Evolutionary conservation across 495 filamentous ascomycete genomes (phyloP).

Genomic region (Rostrohypoxylon terebratum): DNA sequence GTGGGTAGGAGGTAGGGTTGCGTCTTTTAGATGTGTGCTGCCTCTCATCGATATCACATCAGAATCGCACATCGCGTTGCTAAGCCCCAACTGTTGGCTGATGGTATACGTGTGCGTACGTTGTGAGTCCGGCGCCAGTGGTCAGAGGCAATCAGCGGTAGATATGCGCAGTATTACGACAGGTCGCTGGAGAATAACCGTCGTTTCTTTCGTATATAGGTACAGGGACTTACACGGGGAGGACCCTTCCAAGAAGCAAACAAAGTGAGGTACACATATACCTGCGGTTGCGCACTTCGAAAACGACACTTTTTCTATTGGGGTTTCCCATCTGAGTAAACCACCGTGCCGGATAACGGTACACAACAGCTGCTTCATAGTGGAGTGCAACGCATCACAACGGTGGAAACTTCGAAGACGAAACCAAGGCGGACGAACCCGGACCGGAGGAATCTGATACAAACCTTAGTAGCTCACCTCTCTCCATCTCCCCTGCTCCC

Average conservation of each 20-base stretch:
- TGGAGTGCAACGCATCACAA: conserved; percentile 14
- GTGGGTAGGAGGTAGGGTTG: conserved; percentile 16
- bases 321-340: background rate
- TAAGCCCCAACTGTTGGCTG: conserved; percentile 10
- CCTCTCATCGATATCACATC: conserved; percentile 11
- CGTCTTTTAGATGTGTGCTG: conserved; percentile 7
- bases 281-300: background rate
- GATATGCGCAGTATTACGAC: background rate
- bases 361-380: conserved; percentile 3
- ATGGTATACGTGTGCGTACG: background rate
- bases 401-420: background rate
- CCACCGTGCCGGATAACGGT: background rate
- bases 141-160: background rate
- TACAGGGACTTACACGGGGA: background rate
- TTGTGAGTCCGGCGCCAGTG: background rate
- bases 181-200: background rate
- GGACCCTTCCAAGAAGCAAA: background rate
- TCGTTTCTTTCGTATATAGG: background rate
- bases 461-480: conserved; percentile 1
- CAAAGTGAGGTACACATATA: background rate
- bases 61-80: background rate
- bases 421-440: conserved; percentile 16
- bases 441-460: conserved; percentile 34
- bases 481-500: background rate
- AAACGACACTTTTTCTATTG: background rate